Conservation (phyloP, 495 filamentous ascomycete genomes). For the Daldinia loculata region DNA sequence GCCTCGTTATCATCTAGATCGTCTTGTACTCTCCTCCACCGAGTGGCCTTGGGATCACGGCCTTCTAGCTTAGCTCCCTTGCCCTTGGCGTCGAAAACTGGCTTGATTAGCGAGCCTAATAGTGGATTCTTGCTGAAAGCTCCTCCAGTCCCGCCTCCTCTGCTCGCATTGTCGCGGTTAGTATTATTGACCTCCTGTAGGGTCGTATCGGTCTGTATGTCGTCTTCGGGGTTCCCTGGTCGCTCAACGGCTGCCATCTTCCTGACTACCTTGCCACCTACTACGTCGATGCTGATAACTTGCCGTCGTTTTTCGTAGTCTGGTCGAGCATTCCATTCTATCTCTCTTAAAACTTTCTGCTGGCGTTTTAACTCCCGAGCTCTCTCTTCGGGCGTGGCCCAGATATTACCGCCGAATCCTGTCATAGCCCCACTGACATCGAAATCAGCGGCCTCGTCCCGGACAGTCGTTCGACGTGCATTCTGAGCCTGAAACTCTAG, state of each 20-base stretch:
- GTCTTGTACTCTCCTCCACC: slow-evolving; percentile 92
- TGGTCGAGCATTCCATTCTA: slow-evolving; percentile 88
- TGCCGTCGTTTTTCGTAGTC: slow-evolving; percentile 93
- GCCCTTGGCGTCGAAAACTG: slow-evolving; percentile 71
- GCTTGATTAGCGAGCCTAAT: slow-evolving; percentile 79
- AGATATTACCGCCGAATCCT: slow-evolving; percentile 69
- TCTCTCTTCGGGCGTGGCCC: slow-evolving; percentile 87
- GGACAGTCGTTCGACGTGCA: slow-evolving; percentile 83
- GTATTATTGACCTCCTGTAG: slow-evolving; percentile 38
- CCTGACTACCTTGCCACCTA: slow-evolving; percentile 76
- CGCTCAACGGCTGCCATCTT: slow-evolving; percentile 71
- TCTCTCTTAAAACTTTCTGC: slow-evolving; percentile 84
- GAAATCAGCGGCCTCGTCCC: slow-evolving; percentile 94
- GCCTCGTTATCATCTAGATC: slow-evolving; percentile 88
- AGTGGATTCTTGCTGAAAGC: slow-evolving; percentile 88
- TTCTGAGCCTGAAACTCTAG: slow-evolving; percentile 89
- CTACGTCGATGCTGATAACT: slow-evolving; percentile 86
- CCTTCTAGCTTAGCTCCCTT: slow-evolving; percentile 52
- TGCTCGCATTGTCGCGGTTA: slow-evolving; percentile 22
- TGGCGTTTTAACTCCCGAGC: slow-evolving; percentile 89
- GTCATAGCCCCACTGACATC: slow-evolving; percentile 69
- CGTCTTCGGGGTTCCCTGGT: slow-evolving; percentile 58
- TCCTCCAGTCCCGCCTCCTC: slow-evolving; percentile 52
- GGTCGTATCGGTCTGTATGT: slow-evolving; percentile 32
- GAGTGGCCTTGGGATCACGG: slow-evolving; percentile 57